These are phyloP conservation scores for Eucalyptus microcorys DNA, from an alignment of 345 rosid species.

Conservation along the genomic window DNA sequence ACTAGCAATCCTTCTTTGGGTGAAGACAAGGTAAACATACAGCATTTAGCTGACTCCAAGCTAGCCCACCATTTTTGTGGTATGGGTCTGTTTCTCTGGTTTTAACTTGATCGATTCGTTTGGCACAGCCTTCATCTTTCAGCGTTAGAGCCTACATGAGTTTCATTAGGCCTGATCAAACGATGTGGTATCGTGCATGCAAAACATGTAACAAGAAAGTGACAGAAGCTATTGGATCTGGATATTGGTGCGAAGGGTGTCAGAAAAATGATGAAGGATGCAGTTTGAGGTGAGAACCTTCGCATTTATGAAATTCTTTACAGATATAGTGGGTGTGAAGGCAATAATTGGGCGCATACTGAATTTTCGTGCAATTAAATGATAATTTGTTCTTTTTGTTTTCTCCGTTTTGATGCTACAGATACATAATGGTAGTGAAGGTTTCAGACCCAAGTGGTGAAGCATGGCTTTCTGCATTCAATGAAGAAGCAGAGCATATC, in stretches of 20 bases:
- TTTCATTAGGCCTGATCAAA: conserved; percentile 78
- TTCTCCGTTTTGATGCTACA: neutral
- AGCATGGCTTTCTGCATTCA: conserved; percentile 69
- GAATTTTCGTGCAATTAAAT: neutral
- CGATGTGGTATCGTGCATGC: conserved; percentile 96
- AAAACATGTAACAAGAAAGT: conserved; percentile 94
- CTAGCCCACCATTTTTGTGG: neutral
- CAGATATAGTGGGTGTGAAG: neutral
- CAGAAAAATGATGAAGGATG: conserved; percentile 80
- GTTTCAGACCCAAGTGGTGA: conserved; percentile 75
- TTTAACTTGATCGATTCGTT: neutral
- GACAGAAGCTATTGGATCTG: conserved; percentile 74
- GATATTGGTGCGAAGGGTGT: conserved; percentile 98
- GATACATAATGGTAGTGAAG: conserved; percentile 67
- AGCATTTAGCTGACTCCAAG: neutral
- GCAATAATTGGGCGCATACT: neutral
- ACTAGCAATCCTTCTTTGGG: conserved; percentile 58
- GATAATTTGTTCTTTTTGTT: neutral
- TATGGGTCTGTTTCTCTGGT: neutral
- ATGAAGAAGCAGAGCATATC: conserved; percentile 65
- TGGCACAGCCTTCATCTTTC: conserved; percentile 62
- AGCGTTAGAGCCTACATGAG: conserved; percentile 55
- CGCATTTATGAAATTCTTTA: neutral
- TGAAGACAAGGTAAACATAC: conserved; percentile 50
- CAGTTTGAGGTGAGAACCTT: conserved; percentile 40